Base-by-base conservation (phyloP, 169 alveolate species). In the Plasmodium cynomolgi region DNA sequence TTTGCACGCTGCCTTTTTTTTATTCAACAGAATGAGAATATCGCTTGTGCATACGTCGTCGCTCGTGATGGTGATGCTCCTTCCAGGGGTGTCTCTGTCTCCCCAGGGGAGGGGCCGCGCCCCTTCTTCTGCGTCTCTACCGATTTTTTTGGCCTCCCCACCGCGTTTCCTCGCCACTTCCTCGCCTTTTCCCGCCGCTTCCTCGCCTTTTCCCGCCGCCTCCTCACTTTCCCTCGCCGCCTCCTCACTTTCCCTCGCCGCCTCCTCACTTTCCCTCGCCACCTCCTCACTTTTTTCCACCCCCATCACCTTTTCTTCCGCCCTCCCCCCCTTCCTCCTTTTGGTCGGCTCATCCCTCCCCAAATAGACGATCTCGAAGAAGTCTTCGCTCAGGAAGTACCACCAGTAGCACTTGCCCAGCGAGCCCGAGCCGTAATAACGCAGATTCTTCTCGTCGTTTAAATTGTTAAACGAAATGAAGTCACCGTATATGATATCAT, bases 311-410 rank as follows among this genome's bases (percentile, higher is more conserved):
- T 62, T 68, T 41, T 79, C 54, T 29, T 74, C 37, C 41, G 23
- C 29, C 44, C 29, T 23, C 6, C 41, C 80, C 72, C 20, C 31
- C 31, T 83, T 54, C 44, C 72, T 56, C 72, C 83, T 88, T 31
- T 58, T 79, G 44, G 47, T 34, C 44, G 29, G 72, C 15, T 50
- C 81, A 75, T 85, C 81, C 33, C 34, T 37, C 73, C 50, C 50
- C 74, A 80, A 88, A 88, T 88, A 80, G 47, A 26, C 23, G 31
- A 79, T 79, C 29, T 80, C 91, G 73, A 88, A 79, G 73, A 88
- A 88, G 75, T 79, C 81, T 11, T 88, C 93, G 29, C 71, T 85
- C 11, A 85, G 44, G 71, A 75, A 85, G 41, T 85, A 85, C 93
- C 93, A 85, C 86, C 77, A 33, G 71, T 56, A 85, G 33, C 93